Base-by-base conservation (phyloP, 2,329 filamentous ascomycete species). In the Aspergillus sp. region DNA sequence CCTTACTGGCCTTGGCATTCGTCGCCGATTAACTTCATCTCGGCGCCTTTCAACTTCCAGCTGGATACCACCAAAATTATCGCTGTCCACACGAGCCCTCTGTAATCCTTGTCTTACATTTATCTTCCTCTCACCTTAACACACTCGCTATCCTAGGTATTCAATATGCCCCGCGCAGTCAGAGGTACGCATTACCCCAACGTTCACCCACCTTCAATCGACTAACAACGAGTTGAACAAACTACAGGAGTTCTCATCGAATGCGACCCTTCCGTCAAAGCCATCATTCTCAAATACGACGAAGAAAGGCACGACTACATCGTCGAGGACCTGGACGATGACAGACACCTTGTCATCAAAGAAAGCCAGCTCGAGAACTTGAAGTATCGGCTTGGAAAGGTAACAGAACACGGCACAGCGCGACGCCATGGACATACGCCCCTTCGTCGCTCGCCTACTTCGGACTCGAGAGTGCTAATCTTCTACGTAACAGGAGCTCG, bases 261-360 rank as follows among this genome's bases (percentile, higher is more conserved):
- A 68, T 80, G 78, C 68, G 78, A 81, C 62, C 78, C 78, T 3
- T 80, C 78, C 46, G 78, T 81, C 65, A 80, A 80, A 67, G 77
- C 78, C 47, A 79, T 81, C 65, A 80, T 81, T 56, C 70, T 80
- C 29, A 81, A 80, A 53, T 80, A 80, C 64, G 78, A 81, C 60
- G 75, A 79, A 62, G 76, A 79, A 56, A 67, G 72, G 52, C 77
- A 80, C 58, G 78, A 80, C 64, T 81, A 79, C 59, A 79, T 81
- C 39, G 77, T 81, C 52, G 78, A 81, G 58, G 78, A 81, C 52
- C 63, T 81, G 6, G 78, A 80, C 56, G 78, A 80, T 63, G 76
- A 80, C 55, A 72, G 76, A 10, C 77, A 76, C 46, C 65, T 81
- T 1, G 77, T 81, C 1, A 77, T 81, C 55, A 80, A 80, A 56